Evolutionary conservation across 2,329 filamentous ascomycete genomes (phyloP), one percentile per base, ranked within the genome.

Genomic region (Neobulgaria alba): DNA sequence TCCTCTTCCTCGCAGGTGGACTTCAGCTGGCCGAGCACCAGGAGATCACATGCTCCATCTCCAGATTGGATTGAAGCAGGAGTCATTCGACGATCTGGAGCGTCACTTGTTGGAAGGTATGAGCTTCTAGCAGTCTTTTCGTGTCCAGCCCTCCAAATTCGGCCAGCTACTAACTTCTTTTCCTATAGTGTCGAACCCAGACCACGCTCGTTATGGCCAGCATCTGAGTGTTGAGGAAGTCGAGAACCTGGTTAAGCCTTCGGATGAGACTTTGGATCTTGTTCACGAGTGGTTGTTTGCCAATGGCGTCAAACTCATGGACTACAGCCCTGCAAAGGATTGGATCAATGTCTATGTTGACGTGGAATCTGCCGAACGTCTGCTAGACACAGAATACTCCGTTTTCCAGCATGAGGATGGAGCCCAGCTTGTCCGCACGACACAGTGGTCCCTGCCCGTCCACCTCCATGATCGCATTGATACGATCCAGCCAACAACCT

Each of bases 401-500:
- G 62, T 69, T 47, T 80, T 68, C 57, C 60, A 69, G 54, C 72
- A 75, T 49, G 58, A 62, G 21, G 69, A 77, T 52, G 75, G 74
- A 14, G 55, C 65, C 2, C 53, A 63, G 10, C 54, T 77, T 7
- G 65, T 73, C 10, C 67, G 75, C 31, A 67, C 75, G 0, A 66
- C 70, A 1, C 58, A 64, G 26, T 79, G 74, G 73, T 77, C 73
- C 31, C 65, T 79, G 3, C 75, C 75, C 12, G 51, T 50, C 20
- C 68, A 77, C 50, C 62, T 79, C 3, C 73, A 77, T 53, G 62
- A 66, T 33, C 72, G 74, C 52, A 71, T 79, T 47, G 72, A 77
- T 50, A 68, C 71, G 8, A 70, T 79, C 21, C 73, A 78, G 55
- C 75, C 75, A 3, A 79, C 75, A 1, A 78, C 68, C 38, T 74